Conservation (phyloP, 140 eudicot species). For the Ambrosia hybrid region DNA sequence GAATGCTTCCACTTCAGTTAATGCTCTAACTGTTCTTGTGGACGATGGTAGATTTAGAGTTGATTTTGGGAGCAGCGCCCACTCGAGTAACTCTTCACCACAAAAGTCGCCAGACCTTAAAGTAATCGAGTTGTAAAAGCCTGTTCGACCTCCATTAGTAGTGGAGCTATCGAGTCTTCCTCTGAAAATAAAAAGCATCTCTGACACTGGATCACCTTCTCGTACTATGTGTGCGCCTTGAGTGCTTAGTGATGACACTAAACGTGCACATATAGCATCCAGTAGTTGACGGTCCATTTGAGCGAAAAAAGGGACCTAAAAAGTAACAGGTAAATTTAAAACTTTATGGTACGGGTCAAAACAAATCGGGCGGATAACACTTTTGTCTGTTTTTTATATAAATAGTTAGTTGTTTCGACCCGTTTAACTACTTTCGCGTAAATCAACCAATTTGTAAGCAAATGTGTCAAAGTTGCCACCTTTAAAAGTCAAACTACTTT, state of each 20-base stretch:
- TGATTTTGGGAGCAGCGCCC: constrained; percentile 77
- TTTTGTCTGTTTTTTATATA: too few species aligned
- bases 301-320: constrained; percentile 89
- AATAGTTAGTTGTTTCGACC: neutral
- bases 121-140: constrained; percentile 72
- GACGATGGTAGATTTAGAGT: constrained; percentile 69
- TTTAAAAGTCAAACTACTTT: neutral
- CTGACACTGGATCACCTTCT: constrained; percentile 86
- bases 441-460: neutral
- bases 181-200: constrained; percentile 77
- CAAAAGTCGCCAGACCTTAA: constrained; percentile 84
- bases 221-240: constrained; percentile 80
- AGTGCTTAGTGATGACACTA: constrained; percentile 71
- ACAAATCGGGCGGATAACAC: too few species aligned
- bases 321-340: neutral
- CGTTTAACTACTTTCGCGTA: neutral
- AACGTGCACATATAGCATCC: constrained; percentile 85
- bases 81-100: constrained; percentile 85
- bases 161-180: constrained; percentile 86
- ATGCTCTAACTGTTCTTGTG: constrained; percentile 71
- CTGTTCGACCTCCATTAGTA: constrained; percentile 85
- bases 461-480: neutral
- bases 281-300: constrained; percentile 86
- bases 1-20: constrained; percentile 81
- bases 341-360: neutral